phyloP scores from a whole-genome alignment of 2,329 filamentous ascomycete species.

The Neofusicoccum laricinum region DNA sequence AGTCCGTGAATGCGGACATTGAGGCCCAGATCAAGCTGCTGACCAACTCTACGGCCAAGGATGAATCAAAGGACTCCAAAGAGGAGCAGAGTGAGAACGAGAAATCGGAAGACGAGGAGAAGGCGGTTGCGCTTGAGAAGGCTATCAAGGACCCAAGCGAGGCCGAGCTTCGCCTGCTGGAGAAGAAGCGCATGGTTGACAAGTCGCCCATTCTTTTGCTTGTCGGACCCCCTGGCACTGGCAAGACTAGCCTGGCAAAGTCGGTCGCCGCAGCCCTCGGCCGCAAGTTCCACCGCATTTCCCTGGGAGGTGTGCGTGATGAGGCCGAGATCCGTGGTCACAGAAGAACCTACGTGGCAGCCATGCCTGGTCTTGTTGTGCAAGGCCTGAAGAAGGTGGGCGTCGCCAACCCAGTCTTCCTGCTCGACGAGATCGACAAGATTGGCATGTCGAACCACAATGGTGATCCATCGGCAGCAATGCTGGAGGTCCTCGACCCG shows the following conservation, averaged over 20 bases:
- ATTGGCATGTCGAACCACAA: conserved; percentile 87
- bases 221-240: conserved; percentile 88
- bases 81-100: conserved; percentile 35
- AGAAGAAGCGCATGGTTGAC: conserved; percentile 81
- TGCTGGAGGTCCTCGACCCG: conserved; percentile 96
- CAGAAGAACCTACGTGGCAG: conserved; percentile 91
- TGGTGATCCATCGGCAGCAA: conserved; percentile 91
- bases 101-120: conserved; percentile 53
- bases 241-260: conserved; percentile 92
- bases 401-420: conserved; percentile 89
- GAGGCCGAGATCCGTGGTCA: conserved; percentile 97
- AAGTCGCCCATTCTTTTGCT: conserved; percentile 94
- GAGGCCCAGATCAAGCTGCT: conserved; percentile 69
- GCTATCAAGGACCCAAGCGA: conserved; percentile 32
- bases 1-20: conserved; percentile 79
- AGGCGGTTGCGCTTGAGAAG: conserved; percentile 14
- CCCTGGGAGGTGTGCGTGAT: conserved; percentile 89
- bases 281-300: conserved; percentile 95
- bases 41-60: conserved; percentile 39
- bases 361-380: conserved; percentile 96
- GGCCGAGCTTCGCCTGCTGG: conserved; percentile 74
- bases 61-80: background rate
- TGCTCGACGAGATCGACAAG: conserved; percentile 98
- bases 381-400: conserved; percentile 93
- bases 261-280: conserved; percentile 90